Conservation (phyloP, 176 grass and related monocot species). For the Leersia perrieri region DNA sequence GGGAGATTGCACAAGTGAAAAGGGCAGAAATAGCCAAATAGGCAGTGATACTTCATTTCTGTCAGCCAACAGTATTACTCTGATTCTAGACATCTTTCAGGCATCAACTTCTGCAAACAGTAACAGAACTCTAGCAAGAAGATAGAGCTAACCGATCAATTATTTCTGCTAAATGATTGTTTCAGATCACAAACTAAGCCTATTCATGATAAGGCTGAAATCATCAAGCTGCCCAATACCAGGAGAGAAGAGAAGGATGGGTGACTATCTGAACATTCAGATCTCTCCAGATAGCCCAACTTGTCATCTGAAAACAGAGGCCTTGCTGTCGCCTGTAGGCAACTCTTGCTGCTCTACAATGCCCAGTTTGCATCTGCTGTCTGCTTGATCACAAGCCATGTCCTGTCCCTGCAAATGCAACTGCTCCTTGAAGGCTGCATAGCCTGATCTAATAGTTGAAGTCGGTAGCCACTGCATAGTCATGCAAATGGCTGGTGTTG, state of each 20-base stretch:
- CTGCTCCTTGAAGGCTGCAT: conserved; percentile 13
- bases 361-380: conserved; percentile 13
- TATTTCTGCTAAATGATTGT: neutral
- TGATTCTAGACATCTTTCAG: neutral
- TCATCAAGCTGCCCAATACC: neutral
- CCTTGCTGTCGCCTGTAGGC: neutral
- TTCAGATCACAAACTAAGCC: conserved; percentile 3
- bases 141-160: neutral
- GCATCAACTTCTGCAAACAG: neutral
- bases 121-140: neutral
- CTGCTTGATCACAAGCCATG: conserved; percentile 8
- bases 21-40: neutral
- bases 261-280: neutral
- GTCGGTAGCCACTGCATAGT: conserved; percentile 2
- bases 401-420: conserved; percentile 20
- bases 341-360: neutral
- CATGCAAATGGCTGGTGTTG: conserved; percentile 1
- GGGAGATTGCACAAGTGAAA: neutral
- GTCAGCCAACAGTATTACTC: neutral
- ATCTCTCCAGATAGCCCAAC: conserved; percentile 22
- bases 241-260: conserved; percentile 6
- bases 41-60: neutral
- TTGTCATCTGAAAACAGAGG: conserved; percentile 2
- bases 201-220: neutral
- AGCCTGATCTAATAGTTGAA: conserved; percentile 23